Percentiles rank a stretch among this genome's conserved stretches.
These are phyloP conservation scores for Pachyrhizus erosus DNA, from an alignment of 306 rosid genomes.

Conservation along the genomic window DNA sequence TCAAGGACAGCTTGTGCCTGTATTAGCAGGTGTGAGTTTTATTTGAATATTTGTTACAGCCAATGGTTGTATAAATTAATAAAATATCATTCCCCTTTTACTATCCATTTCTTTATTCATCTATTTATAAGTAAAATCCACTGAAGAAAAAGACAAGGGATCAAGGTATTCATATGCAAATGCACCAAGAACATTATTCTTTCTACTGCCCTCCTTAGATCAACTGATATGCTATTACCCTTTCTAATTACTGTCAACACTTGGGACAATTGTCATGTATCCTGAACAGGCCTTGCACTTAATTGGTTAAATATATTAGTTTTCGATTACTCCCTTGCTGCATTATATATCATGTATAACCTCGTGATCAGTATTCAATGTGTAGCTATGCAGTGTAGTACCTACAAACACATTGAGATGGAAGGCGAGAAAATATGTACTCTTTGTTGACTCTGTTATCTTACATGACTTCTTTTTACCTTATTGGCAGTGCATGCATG, in stretches of 20 bases:
- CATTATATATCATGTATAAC: background rate
- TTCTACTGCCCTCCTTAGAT: background rate
- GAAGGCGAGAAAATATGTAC: background rate
- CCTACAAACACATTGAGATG: background rate
- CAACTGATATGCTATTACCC: background rate
- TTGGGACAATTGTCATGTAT: constrained; percentile 12
- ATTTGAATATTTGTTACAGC: constrained; percentile 8
- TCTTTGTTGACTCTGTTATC: constrained; percentile 18
- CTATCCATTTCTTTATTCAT: constrained; percentile 13
- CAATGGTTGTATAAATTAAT: constrained; percentile 6
- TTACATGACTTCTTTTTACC: constrained; percentile 35
- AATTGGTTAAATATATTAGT: background rate
- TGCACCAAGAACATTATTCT: background rate
- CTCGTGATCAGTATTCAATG: too few relatives aligned
- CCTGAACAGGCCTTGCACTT: background rate
- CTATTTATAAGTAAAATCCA: constrained; percentile 9
- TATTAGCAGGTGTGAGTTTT: constrained; percentile 12
- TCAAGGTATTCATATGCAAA: background rate
- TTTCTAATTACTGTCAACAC: constrained; percentile 25
- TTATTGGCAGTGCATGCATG: constrained; percentile 94
- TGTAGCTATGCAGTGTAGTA: constrained; percentile 11
- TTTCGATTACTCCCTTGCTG: constrained; percentile 14
- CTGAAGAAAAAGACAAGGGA: background rate
- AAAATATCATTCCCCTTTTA: constrained; percentile 21
- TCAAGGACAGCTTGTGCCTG: background rate